Percentiles rank a stretch among this genome's conserved stretches.
phyloP scores from a whole-genome alignment of 257 asterid species.

The Dorcoceras hygrometricum region DNA sequence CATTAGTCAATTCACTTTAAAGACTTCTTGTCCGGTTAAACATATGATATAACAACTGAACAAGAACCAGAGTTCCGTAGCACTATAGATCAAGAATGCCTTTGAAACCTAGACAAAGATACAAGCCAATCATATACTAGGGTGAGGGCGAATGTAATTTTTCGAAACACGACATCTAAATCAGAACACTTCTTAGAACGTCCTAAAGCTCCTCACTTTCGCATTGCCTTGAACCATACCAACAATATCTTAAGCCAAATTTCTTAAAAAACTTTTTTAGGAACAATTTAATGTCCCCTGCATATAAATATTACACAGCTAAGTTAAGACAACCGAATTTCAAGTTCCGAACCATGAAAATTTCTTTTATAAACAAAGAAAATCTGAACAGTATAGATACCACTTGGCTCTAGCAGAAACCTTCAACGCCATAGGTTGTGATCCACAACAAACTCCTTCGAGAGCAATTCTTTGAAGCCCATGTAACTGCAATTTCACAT shows the following conservation, averaged over 20 bases:
- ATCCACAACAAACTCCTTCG: slow-evolving; percentile 52
- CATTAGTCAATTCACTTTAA: not conserved
- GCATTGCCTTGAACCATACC: not conserved
- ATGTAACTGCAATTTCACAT: slow-evolving; percentile 38
- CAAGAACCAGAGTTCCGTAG: not conserved
- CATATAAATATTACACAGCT: not conserved
- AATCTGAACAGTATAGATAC: slow-evolving; percentile 29
- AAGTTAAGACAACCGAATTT: not conserved
- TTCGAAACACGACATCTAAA: no score
- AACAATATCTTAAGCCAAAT: not conserved
- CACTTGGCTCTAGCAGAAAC: slow-evolving; percentile 64
- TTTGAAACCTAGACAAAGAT: not conserved
- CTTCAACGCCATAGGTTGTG: slow-evolving; percentile 57
- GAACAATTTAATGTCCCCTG: not conserved
- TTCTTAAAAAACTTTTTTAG: not conserved
- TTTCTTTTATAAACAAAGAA: not conserved
- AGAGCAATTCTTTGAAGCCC: slow-evolving; percentile 62
- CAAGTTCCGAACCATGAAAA: not conserved
- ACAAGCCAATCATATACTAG: not conserved
- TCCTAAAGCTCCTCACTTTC: not conserved
- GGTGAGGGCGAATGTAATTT: not conserved
- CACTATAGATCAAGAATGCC: not conserved
- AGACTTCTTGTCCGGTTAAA: not conserved
- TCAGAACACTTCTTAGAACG: not conserved
- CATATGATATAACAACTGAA: not conserved